These are phyloP conservation scores for Cladophialophora bantiana DNA, from an alignment of 2,329 filamentous ascomycete species.

Conservation along the genomic window DNA sequence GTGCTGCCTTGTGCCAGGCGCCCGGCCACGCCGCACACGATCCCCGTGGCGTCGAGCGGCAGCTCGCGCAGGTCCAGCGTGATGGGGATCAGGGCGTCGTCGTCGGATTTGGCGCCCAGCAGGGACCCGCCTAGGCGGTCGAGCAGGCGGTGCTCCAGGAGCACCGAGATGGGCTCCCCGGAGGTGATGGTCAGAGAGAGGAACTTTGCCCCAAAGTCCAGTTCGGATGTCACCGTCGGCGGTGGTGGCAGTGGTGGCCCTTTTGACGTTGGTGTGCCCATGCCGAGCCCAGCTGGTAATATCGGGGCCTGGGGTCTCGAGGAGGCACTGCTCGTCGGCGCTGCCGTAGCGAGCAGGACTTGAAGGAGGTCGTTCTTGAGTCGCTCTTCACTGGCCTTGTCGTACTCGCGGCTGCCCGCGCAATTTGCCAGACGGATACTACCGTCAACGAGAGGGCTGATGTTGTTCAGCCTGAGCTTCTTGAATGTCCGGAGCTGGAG, in stretches of 20 bases:
- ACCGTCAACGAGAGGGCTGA: constrained; percentile 74
- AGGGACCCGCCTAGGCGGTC: constrained; percentile 56
- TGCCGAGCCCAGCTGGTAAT: not conserved
- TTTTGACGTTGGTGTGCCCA: not conserved
- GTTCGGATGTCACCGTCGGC: not conserved
- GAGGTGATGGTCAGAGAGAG: constrained; percentile 56
- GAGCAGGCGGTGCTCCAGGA: constrained; percentile 58
- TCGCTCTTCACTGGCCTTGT: constrained; percentile 24
- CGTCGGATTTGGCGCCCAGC: constrained; percentile 68
- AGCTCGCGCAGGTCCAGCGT: constrained; percentile 83
- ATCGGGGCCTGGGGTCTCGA: not conserved
- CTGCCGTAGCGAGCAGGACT: constrained; percentile 36
- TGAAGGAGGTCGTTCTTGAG: constrained; percentile 39
- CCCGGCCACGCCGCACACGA: constrained; percentile 92
- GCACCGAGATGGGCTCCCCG: constrained; percentile 54
- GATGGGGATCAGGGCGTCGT: constrained; percentile 78
- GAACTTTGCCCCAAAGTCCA: constrained; percentile 50
- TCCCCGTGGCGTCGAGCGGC: constrained; percentile 87
- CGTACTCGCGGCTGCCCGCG: constrained; percentile 64
- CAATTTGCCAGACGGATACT: constrained; percentile 79
- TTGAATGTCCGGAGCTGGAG: constrained; percentile 83
- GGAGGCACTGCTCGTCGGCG: not conserved
- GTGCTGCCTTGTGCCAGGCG: constrained; percentile 76
- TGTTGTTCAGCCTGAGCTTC: constrained; percentile 77
- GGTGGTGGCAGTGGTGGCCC: not conserved